phyloP scores from a whole-genome alignment of 352 stramenopile species.

The Plasmopara muralis region DNA sequence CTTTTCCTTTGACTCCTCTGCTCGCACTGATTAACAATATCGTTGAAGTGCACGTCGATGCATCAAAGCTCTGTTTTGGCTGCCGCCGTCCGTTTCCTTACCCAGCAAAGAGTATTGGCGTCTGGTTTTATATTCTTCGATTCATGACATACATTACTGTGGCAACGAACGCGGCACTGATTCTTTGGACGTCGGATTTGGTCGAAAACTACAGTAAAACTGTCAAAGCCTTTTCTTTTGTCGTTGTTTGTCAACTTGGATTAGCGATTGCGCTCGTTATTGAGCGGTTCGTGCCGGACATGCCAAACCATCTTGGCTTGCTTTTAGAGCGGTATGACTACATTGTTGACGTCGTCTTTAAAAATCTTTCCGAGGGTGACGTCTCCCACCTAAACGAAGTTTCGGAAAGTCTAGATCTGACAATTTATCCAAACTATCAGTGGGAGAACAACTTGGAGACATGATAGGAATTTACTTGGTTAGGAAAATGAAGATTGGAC shows the following conservation, averaged over 20 bases:
- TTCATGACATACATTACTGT: slow-evolving; percentile 69
- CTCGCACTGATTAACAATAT: slow-evolving; percentile 86
- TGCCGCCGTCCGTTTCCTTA: slow-evolving; percentile 65
- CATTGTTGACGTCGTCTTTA: slow-evolving; percentile 65
- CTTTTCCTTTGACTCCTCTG: slow-evolving; percentile 87
- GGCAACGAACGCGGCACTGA: slow-evolving; percentile 58
- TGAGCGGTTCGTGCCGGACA: slow-evolving; percentile 43
- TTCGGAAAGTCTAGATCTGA: slow-evolving; percentile 53
- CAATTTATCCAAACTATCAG: slow-evolving; percentile 54
- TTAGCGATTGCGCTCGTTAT: slow-evolving; percentile 46
- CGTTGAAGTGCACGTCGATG: slow-evolving; percentile 85
- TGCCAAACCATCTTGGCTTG: slow-evolving; percentile 34
- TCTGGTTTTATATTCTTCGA: slow-evolving; percentile 80
- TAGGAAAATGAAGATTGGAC: not conserved
- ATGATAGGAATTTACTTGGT: slow-evolving; percentile 1
- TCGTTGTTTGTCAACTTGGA: slow-evolving; percentile 57
- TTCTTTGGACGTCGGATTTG: slow-evolving; percentile 61
- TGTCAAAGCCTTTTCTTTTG: slow-evolving; percentile 50
- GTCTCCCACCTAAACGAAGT: slow-evolving; percentile 51
- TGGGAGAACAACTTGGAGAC: slow-evolving; percentile 29
- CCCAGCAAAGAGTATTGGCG: slow-evolving; percentile 78
- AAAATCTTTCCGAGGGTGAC: slow-evolving; percentile 47
- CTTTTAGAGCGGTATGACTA: slow-evolving; percentile 51
- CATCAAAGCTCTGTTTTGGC: slow-evolving; percentile 46
- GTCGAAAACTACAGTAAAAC: slow-evolving; percentile 31